These are phyloP conservation scores for Gossypium davidsonii DNA, from an alignment of 441 rosid species.

Conservation along the genomic window DNA sequence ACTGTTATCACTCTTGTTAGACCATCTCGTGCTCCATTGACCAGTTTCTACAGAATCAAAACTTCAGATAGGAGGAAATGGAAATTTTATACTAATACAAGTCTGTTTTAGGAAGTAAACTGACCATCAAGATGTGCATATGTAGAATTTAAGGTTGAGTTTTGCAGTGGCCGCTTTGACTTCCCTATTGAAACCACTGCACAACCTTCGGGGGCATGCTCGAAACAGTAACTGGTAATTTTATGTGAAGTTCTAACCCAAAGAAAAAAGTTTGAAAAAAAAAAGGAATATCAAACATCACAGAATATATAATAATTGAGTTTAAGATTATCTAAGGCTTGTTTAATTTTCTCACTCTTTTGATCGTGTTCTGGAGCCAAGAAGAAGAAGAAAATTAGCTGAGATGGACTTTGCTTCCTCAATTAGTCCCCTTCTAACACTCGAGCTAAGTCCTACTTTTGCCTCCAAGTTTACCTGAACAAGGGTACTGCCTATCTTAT, in stretches of 20 bases:
- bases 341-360: constrained; percentile 34
- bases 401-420: constrained; percentile 68
- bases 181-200: constrained; percentile 54
- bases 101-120: background rate
- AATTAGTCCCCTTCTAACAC: constrained; percentile 51
- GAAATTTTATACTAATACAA: background rate
- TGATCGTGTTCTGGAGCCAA: constrained; percentile 41
- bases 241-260: constrained; percentile 39
- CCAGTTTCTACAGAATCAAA: constrained; percentile 18
- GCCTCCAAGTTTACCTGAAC: constrained; percentile 80
- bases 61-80: background rate
- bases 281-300: background rate
- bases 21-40: constrained; percentile 29
- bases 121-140: constrained; percentile 41
- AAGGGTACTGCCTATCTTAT: background rate
- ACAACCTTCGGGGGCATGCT: constrained; percentile 57
- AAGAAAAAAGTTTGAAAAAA: background rate
- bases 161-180: constrained; percentile 22
- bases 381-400: constrained; percentile 63
- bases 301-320: background rate
- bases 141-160: constrained; percentile 23
- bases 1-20: constrained; percentile 9
- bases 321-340: background rate
- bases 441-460: constrained; percentile 56
- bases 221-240: constrained; percentile 41